A percentile compares a stretch with the other conserved stretches of the same genome.
These are phyloP conservation scores for Xylaria nigripes DNA, from an alignment of 495 filamentous ascomycete genomes.

Conservation along the genomic window DNA sequence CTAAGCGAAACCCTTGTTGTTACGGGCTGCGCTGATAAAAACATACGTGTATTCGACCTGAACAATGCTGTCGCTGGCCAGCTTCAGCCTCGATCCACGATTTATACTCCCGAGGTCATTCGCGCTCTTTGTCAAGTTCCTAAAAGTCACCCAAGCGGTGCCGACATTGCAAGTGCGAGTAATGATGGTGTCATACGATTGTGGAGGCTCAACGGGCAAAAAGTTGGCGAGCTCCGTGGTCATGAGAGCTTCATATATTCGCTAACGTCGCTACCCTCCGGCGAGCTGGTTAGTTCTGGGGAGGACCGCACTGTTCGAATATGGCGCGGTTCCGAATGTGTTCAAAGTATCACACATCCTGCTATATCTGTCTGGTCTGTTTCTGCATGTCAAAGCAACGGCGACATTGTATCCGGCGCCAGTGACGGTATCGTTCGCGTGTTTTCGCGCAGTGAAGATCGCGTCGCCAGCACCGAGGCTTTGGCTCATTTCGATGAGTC, in stretches of 20 bases:
- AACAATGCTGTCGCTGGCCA: conserved; percentile 63
- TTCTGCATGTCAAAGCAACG: conserved; percentile 67
- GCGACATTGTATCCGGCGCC: conserved; percentile 86
- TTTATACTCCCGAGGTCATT: conserved; percentile 75
- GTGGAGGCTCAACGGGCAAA: conserved; percentile 68
- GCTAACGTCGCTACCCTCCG: conserved; percentile 64
- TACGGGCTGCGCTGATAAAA: conserved; percentile 86
- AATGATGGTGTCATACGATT: conserved; percentile 82
- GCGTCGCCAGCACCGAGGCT: conserved; percentile 52
- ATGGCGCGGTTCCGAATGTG: conserved; percentile 73
- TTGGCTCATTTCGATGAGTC: conserved; percentile 66
- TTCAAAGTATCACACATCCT: conserved; percentile 95
- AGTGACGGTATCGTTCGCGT: conserved; percentile 83
- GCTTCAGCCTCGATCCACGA: conserved; percentile 65
- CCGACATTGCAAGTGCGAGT: conserved; percentile 79
- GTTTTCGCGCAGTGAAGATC: conserved; percentile 67
- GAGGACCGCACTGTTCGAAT: conserved; percentile 89
- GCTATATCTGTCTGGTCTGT: conserved; percentile 96
- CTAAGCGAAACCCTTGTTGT: conserved; percentile 73
- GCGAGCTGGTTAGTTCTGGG: conserved; percentile 82
- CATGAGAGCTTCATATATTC: conserved; percentile 97
- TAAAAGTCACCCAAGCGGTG: conserved; percentile 64
- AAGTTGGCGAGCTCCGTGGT: conserved; percentile 67
- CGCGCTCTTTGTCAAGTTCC: conserved; percentile 78
- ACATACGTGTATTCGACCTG: conserved; percentile 71